Conservation (phyloP, 2,329 filamentous ascomycete genomes). For the Penicillium thymicola region DNA sequence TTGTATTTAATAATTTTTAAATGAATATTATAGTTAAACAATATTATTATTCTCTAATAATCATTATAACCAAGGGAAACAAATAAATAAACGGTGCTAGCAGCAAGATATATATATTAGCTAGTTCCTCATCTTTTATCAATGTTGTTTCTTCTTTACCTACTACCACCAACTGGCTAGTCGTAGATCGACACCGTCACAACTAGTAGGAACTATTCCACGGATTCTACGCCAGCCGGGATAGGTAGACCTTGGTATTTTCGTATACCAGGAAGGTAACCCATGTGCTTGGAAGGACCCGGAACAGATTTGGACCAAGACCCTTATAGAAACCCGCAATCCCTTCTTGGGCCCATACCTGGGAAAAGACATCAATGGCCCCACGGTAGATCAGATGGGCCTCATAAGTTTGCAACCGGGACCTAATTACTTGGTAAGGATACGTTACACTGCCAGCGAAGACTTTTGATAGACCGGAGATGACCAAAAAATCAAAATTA, state of each 20-base stretch:
- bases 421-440: constrained; percentile 89
- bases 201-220: background rate
- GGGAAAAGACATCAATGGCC: constrained; percentile 66
- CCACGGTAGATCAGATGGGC: constrained; percentile 70
- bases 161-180: too few species aligned
- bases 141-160: too few species aligned
- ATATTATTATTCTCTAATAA: too few species aligned
- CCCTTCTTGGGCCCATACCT: constrained; percentile 78
- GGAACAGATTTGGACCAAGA: constrained; percentile 79
- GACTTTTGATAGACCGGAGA: constrained; percentile 79
- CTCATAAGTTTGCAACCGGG: constrained; percentile 84
- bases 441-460: constrained; percentile 89
- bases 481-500: constrained; percentile 73
- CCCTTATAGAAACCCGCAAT: constrained; percentile 86
- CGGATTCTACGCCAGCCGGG: constrained; percentile 29
- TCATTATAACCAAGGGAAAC: too few species aligned
- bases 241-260: constrained; percentile 76
- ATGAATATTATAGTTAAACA: too few species aligned
- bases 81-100: too few species aligned
- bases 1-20: too few species aligned
- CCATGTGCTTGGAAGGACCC: constrained; percentile 91
- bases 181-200: too few species aligned
- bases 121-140: too few species aligned
- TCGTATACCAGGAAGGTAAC: constrained; percentile 97
- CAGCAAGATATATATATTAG: too few species aligned